Percentiles rank a stretch among this genome's conserved stretches.
Evolutionary conservation across 2,329 filamentous ascomycete species (phyloP).

Genomic region (Scopulariopsis brevicaulis): DNA sequence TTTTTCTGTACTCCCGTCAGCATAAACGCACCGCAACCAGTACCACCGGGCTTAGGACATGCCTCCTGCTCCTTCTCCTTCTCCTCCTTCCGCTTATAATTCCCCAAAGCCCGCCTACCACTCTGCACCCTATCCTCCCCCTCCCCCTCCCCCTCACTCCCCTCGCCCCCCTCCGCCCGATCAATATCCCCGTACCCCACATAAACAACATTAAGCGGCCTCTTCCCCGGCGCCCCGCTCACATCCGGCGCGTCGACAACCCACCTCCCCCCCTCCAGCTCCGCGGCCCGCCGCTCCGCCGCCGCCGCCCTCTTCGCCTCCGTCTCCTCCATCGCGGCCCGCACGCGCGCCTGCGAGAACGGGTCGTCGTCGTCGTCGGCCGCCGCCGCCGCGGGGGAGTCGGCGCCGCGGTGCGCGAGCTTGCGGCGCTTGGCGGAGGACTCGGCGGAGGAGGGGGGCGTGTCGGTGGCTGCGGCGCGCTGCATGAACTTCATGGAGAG

Average conservation of each 20-base stretch:
- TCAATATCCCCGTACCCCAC: conserved; percentile 5
- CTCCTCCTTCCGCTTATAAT: conserved; percentile 3
- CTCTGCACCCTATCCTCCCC: conserved; percentile 1
- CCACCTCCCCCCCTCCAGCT: conserved; percentile 64
- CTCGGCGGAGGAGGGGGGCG: conserved; percentile 32
- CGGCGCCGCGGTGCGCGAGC: conserved; percentile 22
- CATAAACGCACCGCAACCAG: background rate
- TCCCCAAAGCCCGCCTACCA: conserved; percentile 1
- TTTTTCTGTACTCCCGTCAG: background rate
- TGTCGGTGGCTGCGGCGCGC: conserved; percentile 38
- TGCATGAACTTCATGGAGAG: conserved; percentile 99
- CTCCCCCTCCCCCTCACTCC: background rate
- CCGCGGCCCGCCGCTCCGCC: conserved; percentile 48
- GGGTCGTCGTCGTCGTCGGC: conserved; percentile 3
- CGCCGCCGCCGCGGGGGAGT: conserved; percentile 8
- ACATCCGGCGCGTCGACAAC: conserved; percentile 43
- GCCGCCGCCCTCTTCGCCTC: conserved; percentile 53
- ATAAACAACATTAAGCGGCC: conserved; percentile 2
- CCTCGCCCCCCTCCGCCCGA: background rate
- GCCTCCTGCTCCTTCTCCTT: background rate
- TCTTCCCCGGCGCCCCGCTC: conserved; percentile 8
- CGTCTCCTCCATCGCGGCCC: conserved; percentile 53
- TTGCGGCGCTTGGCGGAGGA: conserved; percentile 55
- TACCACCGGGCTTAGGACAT: background rate
- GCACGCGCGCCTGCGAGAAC: conserved; percentile 35